Base-by-base conservation (phyloP, 345 rosid genomes). In the Firmiana major region DNA sequence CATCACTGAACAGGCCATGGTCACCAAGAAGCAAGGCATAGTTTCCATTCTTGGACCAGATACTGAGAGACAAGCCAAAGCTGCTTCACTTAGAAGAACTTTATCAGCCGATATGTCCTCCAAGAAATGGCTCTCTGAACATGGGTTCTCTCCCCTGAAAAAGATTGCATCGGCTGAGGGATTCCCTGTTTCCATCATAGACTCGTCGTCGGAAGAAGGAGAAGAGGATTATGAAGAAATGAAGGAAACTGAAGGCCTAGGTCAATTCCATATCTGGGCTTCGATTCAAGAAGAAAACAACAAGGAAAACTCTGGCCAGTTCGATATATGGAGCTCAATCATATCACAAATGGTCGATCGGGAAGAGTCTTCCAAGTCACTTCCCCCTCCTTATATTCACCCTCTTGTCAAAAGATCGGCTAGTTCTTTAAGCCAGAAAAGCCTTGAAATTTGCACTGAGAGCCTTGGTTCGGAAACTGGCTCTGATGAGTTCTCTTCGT, bases 391-490 rank as follows among this genome's bases (percentile, higher is more conserved):
- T 10, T 97, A 97, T 69, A 62, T 97, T 73, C 98, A 90, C 65
- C 98, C 98, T 24, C 82, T 87, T 45, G 85, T 88, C 59, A 89
- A 84, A 79, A 83, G 86, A n/a, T 88, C 90, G 9, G 71, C 88
- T 10, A 87, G 95, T 53, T 87, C 90, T n/a, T 79, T 97, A 75
- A 91, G 82, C 75, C 79, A 84, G 81, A 90, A 89, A 84, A 97
- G 98, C 84, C 97, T 96, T 34, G 79, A 91, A 22, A 85, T 96
- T 38, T 96, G 99, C 85, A 96, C 99, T 2, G 99, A 96, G 83
- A 96, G 95, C 76, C 98, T 96, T n/a, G 99, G 99, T 74, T 97
- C 97, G 36, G 99, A 97, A 83, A 91, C 97, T 8, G 99, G 98
- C 43, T 97, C 94, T 10, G 97, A 92, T 13, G 92, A 83, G 40